Evolutionary conservation across 164 flowering plant genomes (phyloP), one percentile per base, ranked within the genome.

Genomic region (Macadamia tetraphylla): DNA sequence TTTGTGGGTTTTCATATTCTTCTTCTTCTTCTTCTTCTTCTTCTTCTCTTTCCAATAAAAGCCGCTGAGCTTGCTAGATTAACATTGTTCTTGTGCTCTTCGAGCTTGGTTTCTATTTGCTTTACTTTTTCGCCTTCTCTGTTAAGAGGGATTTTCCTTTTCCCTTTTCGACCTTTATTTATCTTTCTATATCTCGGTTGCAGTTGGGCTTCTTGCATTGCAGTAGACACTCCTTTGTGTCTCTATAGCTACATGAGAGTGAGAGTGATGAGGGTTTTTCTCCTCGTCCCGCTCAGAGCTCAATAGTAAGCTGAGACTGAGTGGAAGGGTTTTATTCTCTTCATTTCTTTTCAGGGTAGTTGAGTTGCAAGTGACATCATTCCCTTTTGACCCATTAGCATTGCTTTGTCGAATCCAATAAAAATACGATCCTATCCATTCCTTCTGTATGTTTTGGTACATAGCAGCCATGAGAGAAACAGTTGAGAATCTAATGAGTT

Each of bases 401-500:
- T 49, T 73, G 52, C 35, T 51, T 29, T 60, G 17, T 17, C 18
- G 2, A 12, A 14, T 53, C 29, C 18, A 44, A 53, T 30, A 66
- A 35, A 8, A 29, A 7, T 49, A 29, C 18, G 13, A 11, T 64
- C 3, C 48, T 61, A 1, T 61, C 35, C 18, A 13, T 32, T 42
- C 6, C 13, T 29, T 10, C 3, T 9, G 2, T n/a, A 30, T n/a
- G 29, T 58, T 65, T 9, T 62, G 63, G 17, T 58, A 32, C 2
- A 18, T n/a, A 49, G 23, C 23, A 23, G 23, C 44, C 51, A 55
- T 57, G 70, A 61, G n/a, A 61, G 46, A 57, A 67, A 9, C 67
- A 62, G 29, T 52, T 67, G 66, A 52, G 29, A 44, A 64, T 55
- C 78, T 70, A 71, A 76, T 78, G 81, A 64, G 8, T 29, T 51